Base-by-base conservation (phyloP, 345 rosid species). In the Pelargonium nanum region DNA sequence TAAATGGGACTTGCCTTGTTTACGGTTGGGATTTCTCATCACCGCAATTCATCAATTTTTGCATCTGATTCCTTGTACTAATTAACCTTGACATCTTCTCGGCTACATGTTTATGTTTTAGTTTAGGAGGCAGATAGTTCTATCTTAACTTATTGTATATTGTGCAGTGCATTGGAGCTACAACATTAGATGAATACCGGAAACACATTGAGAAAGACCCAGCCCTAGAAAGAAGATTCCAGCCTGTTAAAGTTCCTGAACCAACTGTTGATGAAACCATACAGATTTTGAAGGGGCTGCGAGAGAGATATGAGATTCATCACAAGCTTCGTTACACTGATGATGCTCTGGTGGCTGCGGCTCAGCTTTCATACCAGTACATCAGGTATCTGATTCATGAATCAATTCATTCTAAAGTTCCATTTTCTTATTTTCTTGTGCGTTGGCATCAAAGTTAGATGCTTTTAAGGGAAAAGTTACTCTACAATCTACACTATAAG, bases 141-240 rank as follows among this genome's bases (percentile, higher is more conserved):
- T 40, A 40, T 22, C 15, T 75, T 6, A 40, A 40, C 48, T 40
- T 12, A 12, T 40, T 40, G 16, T 40, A 40, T 9, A 0, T 15
- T 40, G 16, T 10, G 72, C 82, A 94, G 99, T 94, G 99, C 77
- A 94, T 94, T 77, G 99, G 99, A 68, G 96, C 99, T 54, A 94
- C 99, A 17, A 94, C 96, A 58, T 73, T 86, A 5, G 99, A 94
- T 66, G 97, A 94, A 72, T 94, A 94, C 72, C 72, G 99, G 63
- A 94, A 94, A 75, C 99, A 94, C 80, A 82, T 94, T 56, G 99
- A 90, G 87, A 94, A 94, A 78, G 99, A 94, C 70, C 99, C 99
- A 30, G 99, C 99, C 61, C 61, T 94, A 57, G 99, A 94, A 75
- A 86, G 97, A 65, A 82, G 99, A 23, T 94, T 94, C 74, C 99